A percentile compares a stretch with the other conserved stretches of the same genome.
Conservation (phyloP, 2,329 filamentous ascomycete genomes). For the Monosporascus ibericus region DNA sequence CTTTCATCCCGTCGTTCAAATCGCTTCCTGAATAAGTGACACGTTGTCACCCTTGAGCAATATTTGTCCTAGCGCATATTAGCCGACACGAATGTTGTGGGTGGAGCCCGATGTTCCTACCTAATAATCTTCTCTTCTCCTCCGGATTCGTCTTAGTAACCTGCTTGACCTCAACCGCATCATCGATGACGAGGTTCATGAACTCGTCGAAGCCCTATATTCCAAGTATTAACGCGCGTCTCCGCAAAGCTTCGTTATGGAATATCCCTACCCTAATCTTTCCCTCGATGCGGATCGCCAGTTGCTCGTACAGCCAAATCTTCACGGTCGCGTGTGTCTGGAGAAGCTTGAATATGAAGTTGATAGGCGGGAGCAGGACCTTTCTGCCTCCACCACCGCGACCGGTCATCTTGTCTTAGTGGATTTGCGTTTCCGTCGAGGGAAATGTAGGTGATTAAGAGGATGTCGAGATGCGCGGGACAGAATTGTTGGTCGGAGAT, state of each 20-base stretch:
- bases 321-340: conserved; percentile 76
- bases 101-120: conserved; percentile 40
- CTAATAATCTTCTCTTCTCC: conserved; percentile 72
- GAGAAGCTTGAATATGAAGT: conserved; percentile 91
- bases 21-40: conserved; percentile 48
- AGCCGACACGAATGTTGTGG: neutral
- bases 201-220: conserved; percentile 93
- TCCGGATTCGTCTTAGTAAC: conserved; percentile 71
- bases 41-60: conserved; percentile 64
- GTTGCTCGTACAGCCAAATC: conserved; percentile 96
- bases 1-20: conserved; percentile 26
- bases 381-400: conserved; percentile 55
- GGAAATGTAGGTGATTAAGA: neutral
- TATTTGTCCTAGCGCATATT: conserved; percentile 47
- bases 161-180: conserved; percentile 86
- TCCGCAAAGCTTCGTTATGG: neutral
- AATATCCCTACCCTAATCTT: conserved; percentile 74
- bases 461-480: too few relatives aligned
- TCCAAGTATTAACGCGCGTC: neutral
- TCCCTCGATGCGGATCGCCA: conserved; percentile 89
- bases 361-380: conserved; percentile 58
- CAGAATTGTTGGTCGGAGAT: neutral
- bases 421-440: neutral
- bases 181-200: conserved; percentile 97
- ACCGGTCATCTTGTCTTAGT: conserved; percentile 44